phyloP scores from a whole-genome alignment of 805 yeast species.

The Clavispora phyllophila region DNA sequence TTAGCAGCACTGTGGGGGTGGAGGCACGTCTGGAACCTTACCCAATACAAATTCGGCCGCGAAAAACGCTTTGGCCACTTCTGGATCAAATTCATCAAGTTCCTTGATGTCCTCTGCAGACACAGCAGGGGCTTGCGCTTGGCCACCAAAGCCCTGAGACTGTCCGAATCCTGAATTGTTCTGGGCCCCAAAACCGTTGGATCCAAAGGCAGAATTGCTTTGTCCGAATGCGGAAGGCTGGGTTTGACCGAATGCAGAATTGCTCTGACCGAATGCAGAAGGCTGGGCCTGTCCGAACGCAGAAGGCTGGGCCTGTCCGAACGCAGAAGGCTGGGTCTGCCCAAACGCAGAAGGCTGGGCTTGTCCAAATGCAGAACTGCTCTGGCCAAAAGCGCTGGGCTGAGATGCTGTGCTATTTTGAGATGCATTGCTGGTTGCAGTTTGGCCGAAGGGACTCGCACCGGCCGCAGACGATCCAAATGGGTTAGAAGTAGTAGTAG shows the following conservation, averaged over 20 bases:
- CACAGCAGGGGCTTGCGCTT: not conserved
- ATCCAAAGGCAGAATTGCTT: constrained; percentile 1
- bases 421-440: not conserved
- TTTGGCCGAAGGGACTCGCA: constrained; percentile 1
- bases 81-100: constrained; percentile 39
- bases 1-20: constrained; percentile 42
- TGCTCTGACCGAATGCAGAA: constrained; percentile 8
- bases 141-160: constrained; percentile 1
- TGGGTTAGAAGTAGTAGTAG: not conserved
- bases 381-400: constrained; percentile 5
- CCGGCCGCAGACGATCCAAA: not conserved
- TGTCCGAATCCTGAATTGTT: constrained; percentile 1
- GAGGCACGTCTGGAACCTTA: constrained; percentile 65
- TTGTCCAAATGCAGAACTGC: constrained; percentile 1
- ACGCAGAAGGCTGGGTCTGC: not conserved
- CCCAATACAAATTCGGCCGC: constrained; percentile 51
- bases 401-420: too few relatives aligned
- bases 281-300: constrained; percentile 3
- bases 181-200: constrained; percentile 5
- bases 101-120: constrained; percentile 1
- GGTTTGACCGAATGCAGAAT: constrained; percentile 1
- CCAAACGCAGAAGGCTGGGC: constrained; percentile 1
- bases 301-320: constrained; percentile 1
- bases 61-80: constrained; percentile 43
- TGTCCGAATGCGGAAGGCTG: not conserved